These are phyloP conservation scores for Ceratocystis albifundus DNA, from an alignment of 2,329 filamentous ascomycete species.

Conservation along the genomic window DNA sequence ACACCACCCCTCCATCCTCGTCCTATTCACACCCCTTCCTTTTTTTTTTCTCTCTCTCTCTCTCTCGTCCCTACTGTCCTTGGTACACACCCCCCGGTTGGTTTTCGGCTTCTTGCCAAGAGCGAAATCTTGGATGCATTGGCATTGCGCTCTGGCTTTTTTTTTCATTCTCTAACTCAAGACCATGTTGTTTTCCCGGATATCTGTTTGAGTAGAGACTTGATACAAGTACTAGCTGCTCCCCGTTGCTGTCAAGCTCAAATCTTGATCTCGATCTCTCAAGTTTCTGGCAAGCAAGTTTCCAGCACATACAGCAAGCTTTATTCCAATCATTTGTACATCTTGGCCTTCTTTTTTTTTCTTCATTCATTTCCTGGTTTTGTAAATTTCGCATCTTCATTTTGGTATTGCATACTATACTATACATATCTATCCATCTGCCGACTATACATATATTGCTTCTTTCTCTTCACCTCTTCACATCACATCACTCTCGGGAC, in stretches of 20 bases:
- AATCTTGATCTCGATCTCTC: slow-evolving; percentile 8
- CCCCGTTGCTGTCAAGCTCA: neutral
- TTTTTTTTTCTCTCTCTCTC: neutral
- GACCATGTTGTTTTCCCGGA: neutral
- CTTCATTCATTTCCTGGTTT: slow-evolving; percentile 9
- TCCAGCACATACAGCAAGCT: neutral
- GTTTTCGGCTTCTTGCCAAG: neutral
- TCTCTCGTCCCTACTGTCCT: neutral
- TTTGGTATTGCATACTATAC: slow-evolving; percentile 15
- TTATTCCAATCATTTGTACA: slow-evolving; percentile 12
- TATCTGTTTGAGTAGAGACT: neutral
- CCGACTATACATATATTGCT: slow-evolving; percentile 1
- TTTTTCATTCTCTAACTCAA: neutral
- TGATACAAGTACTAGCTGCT: slow-evolving; percentile 8
- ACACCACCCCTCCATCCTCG: neutral
- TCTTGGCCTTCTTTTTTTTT: neutral
- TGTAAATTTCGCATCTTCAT: neutral
- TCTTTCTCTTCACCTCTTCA: neutral
- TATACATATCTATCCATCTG: neutral
- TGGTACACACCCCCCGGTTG: neutral
- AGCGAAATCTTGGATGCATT: neutral
- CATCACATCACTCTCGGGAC: neutral
- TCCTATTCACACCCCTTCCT: neutral
- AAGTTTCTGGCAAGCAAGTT: slow-evolving; percentile 13
- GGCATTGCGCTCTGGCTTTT: slow-evolving; percentile 7